Evolutionary conservation across 1,284 basidiomycete species (phyloP).

Genomic region (Cryptococcus sp.): DNA sequence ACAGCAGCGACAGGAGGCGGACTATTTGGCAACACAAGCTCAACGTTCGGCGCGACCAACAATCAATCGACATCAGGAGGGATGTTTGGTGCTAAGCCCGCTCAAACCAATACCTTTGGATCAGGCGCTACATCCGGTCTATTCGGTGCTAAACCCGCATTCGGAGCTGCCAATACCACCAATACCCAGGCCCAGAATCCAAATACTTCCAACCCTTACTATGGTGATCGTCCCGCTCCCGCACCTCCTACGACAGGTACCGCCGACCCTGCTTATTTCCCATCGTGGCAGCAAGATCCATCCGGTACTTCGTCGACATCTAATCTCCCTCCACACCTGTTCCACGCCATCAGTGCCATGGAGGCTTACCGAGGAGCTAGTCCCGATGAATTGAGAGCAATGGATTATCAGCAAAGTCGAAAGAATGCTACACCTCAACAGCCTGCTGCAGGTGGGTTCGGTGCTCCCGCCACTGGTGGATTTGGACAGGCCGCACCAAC

Average conservation of each 20-base stretch:
- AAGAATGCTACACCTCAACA: constrained; percentile 44
- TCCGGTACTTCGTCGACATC: constrained; percentile 13
- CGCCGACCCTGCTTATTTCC: constrained; percentile 33
- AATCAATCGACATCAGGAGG: constrained; percentile 37
- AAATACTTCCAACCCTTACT: constrained; percentile 29
- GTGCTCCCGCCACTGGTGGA: constrained; percentile 28
- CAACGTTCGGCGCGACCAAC: constrained; percentile 41
- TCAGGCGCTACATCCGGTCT: constrained; percentile 42
- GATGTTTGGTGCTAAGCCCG: constrained; percentile 29
- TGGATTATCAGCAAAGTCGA: constrained; percentile 57
- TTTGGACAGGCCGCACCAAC: constrained; percentile 35
- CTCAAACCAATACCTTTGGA: constrained; percentile 39
- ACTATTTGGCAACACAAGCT: constrained; percentile 29
- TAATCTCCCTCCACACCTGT: constrained; percentile 29
- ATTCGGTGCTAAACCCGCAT: constrained; percentile 40
- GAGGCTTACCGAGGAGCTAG: constrained; percentile 37
- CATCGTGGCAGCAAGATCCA: constrained; percentile 44
- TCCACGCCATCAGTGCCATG: constrained; percentile 45
- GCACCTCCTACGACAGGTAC: constrained; percentile 38
- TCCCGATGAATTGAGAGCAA: constrained; percentile 48
- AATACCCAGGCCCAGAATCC: constrained; percentile 11
- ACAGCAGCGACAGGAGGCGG: constrained; percentile 19
- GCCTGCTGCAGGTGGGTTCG: constrained; percentile 36
- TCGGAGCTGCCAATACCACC: constrained; percentile 12
- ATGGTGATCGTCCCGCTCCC: constrained; percentile 16